These are phyloP conservation scores for Clavaria fumosa DNA, from an alignment of 768 basidiomycete species.

Conservation along the genomic window DNA sequence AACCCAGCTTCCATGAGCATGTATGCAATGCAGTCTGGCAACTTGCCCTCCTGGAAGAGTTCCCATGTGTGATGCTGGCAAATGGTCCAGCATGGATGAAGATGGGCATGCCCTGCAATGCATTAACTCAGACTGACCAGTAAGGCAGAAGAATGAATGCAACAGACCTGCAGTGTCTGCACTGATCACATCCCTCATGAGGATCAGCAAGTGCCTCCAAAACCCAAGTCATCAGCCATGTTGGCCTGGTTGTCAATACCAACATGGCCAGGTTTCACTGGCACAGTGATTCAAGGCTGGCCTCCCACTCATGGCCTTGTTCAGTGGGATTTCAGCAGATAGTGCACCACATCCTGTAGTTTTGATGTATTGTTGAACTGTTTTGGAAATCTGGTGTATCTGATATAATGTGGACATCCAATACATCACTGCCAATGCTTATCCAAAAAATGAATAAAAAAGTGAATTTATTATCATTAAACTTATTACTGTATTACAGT, in stretches of 20 bases:
- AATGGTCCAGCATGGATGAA: conserved; percentile 99
- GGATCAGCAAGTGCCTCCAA: conserved; percentile 87
- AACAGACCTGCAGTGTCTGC: conserved; percentile 76
- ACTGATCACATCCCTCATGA: conserved; percentile 99
- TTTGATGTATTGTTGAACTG: too few species aligned
- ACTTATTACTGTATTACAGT: too few species aligned
- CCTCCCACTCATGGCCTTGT: conserved; percentile 72
- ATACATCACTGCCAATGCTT: too few species aligned
- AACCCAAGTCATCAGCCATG: conserved; percentile 93
- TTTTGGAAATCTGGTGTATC: too few species aligned
- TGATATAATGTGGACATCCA: too few species aligned
- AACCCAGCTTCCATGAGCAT: conserved; percentile 98
- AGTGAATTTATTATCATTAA: too few species aligned
- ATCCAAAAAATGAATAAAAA: too few species aligned
- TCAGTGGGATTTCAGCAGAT: conserved; percentile 87
- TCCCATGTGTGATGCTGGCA: conserved; percentile 97
- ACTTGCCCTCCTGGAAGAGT: conserved; percentile 90
- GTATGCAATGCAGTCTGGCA: conserved; percentile 69
- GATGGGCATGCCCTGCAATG: conserved; percentile 81
- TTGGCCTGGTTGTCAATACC: conserved; percentile 73
- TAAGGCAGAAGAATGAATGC: neutral
- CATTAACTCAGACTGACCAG: neutral
- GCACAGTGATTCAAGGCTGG: conserved; percentile 99
- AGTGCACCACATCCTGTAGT: too few species aligned
- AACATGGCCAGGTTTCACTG: conserved; percentile 96